A percentile compares a stretch with the other conserved stretches of the same genome.
Evolutionary conservation across 352 stramenopile genomes (phyloP).

Genomic region (Globisporangium spiculum): DNA sequence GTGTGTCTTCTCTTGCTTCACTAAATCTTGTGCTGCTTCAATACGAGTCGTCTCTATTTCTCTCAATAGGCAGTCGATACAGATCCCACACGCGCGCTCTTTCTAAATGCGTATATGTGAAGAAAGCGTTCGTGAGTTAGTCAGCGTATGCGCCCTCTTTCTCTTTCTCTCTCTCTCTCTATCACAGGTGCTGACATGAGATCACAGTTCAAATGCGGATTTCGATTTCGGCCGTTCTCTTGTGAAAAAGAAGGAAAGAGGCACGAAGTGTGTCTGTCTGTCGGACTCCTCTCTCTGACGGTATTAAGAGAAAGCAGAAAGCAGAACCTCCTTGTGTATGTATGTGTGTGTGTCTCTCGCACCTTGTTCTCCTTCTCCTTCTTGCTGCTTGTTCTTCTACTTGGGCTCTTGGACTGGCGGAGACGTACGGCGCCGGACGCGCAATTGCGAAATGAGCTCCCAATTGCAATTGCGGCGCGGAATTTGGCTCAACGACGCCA

Average conservation of each 20-base stretch:
- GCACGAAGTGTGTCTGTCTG: not conserved
- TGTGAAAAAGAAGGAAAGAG: not conserved
- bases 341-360: slow-evolving; percentile 5
- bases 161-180: not conserved
- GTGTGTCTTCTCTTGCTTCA: not conserved
- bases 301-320: not conserved
- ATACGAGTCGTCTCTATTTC: not conserved
- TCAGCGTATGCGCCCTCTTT: not conserved
- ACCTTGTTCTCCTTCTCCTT: slow-evolving; percentile 9
- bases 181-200: not conserved
- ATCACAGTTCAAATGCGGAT: not conserved
- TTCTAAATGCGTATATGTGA: not conserved
- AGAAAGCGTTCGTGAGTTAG: not conserved
- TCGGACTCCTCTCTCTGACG: not conserved
- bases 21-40: not conserved
- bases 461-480: not conserved
- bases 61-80: not conserved
- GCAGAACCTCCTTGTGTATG: not conserved
- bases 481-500: not conserved
- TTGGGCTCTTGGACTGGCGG: slow-evolving; percentile 2
- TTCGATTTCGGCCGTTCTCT: not conserved
- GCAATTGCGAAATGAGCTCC: slow-evolving; percentile 16
- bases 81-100: not conserved
- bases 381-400: slow-evolving; percentile 4
- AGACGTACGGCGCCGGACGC: slow-evolving; percentile 6